Conservation (phyloP, 305 asterid genomes). For the Rubia occidens region DNA sequence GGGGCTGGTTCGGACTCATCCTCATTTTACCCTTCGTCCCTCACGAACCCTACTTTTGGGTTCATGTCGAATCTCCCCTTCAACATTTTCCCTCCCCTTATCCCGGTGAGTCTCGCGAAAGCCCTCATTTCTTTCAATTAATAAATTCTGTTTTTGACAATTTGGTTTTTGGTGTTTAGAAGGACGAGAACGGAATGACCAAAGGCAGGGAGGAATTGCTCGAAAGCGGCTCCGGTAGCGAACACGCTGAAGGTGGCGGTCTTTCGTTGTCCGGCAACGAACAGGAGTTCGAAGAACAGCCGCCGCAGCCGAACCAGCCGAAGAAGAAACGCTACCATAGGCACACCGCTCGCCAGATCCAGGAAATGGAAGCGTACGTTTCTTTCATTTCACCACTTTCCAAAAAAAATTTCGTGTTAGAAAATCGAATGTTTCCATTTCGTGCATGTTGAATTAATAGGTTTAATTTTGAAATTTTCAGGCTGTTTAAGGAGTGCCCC, state of each 20-base stretch:
- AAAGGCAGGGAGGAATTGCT: constrained; percentile 53
- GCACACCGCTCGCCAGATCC: constrained; percentile 88
- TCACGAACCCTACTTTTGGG: constrained; percentile 60
- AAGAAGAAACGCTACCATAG: constrained; percentile 90
- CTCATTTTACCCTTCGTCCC: constrained; percentile 31
- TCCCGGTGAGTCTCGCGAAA: constrained; percentile 40
- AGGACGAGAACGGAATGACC: constrained; percentile 49
- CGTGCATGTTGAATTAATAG: constrained; percentile 4
- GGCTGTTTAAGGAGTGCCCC: constrained; percentile 90
- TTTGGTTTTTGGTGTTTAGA: constrained; percentile 22
- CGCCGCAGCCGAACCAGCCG: constrained; percentile 23
- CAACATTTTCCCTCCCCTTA: constrained; percentile 60
- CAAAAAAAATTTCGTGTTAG: background rate
- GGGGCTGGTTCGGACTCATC: constrained; percentile 34
- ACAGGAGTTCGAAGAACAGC: constrained; percentile 38
- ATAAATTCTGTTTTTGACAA: no score
- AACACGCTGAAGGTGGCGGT: constrained; percentile 41
- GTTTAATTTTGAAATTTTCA: constrained; percentile 15
- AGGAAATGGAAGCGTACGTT: constrained; percentile 82
- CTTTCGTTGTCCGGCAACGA: constrained; percentile 49
- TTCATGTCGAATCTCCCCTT: constrained; percentile 74
- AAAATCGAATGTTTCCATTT: background rate
- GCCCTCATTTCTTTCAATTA: no score
- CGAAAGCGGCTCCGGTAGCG: constrained; percentile 89
- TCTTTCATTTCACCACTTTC: background rate